Percentiles rank a stretch among this genome's conserved stretches.
These are phyloP conservation scores for Miamiensis avidus DNA, from an alignment of 169 alveolate species.

Conservation along the genomic window DNA sequence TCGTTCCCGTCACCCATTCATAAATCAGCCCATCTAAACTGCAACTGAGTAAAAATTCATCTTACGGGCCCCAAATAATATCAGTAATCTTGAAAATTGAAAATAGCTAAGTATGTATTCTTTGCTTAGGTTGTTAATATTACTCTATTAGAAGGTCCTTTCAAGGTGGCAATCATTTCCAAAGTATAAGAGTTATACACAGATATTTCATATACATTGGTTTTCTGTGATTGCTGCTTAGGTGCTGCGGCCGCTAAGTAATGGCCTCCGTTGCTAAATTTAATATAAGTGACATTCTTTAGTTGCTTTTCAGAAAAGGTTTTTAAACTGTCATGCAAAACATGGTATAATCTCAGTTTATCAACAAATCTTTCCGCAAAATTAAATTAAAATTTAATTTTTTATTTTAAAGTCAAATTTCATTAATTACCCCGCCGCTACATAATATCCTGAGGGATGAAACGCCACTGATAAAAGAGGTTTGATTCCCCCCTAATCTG, in stretches of 20 bases:
- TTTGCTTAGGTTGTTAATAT: too few species aligned
- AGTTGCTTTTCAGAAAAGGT: slow-evolving; percentile 63
- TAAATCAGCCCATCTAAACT: slow-evolving; percentile 55
- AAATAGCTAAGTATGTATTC: too few species aligned
- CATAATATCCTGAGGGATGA: slow-evolving; percentile 88
- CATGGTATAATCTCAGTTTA: slow-evolving; percentile 76
- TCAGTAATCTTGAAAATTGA: slow-evolving; percentile 49
- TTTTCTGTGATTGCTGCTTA: slow-evolving; percentile 51
- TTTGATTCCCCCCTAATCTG: slow-evolving; percentile 48
- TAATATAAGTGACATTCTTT: slow-evolving; percentile 60
- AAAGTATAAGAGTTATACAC: slow-evolving; percentile 69
- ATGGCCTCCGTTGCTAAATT: slow-evolving; percentile 82
- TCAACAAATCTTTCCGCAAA: slow-evolving; percentile 53
- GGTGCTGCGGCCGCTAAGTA: slow-evolving; percentile 67
- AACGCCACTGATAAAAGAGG: slow-evolving; percentile 74
- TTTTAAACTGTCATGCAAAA: slow-evolving; percentile 69
- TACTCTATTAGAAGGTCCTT: slow-evolving; percentile 55
- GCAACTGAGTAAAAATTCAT: slow-evolving; percentile 42
- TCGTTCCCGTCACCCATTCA: slow-evolving; percentile 11
- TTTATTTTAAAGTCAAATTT: not conserved
- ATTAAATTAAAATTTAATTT: too few species aligned
- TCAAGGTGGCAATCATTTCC: slow-evolving; percentile 37
- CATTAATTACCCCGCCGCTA: slow-evolving; percentile 66
- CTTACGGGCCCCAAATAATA: slow-evolving; percentile 54
- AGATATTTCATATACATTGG: slow-evolving; percentile 32